Evolutionary conservation across 441 rosid species (phyloP).

Genomic region (Mallotus japonicus): DNA sequence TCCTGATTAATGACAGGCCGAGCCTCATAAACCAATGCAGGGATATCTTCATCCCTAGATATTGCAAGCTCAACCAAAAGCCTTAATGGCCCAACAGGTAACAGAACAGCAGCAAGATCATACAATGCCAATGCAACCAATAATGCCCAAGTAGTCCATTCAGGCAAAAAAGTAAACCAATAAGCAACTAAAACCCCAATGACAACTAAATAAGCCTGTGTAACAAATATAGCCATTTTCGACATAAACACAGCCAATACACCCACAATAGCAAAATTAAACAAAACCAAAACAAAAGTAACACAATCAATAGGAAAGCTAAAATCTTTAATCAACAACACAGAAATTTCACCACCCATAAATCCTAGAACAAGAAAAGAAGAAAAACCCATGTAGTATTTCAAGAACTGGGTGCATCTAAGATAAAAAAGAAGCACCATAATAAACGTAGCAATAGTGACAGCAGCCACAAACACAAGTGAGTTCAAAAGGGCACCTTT

Average conservation of each 20-base stretch:
- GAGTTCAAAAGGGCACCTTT: constrained; percentile 77
- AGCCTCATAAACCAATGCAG: constrained; percentile 87
- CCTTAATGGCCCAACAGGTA: constrained; percentile 89
- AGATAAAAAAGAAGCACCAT: constrained; percentile 84
- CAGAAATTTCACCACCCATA: constrained; percentile 72
- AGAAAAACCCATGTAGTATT: constrained; percentile 80
- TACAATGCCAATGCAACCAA: constrained; percentile 78
- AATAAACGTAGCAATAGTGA: constrained; percentile 68
- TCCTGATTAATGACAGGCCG: constrained; percentile 61
- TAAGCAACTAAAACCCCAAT: constrained; percentile 88
- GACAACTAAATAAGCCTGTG: constrained; percentile 73
- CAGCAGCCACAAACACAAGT: constrained; percentile 67
- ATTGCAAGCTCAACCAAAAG: constrained; percentile 92
- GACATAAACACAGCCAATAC: constrained; percentile 84
- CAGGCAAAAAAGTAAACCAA: constrained; percentile 88
- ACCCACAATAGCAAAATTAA: constrained; percentile 77
- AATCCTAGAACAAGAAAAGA: constrained; percentile 76
- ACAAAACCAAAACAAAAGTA: constrained; percentile 56
- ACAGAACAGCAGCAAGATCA: constrained; percentile 87
- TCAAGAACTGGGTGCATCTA: constrained; percentile 75
- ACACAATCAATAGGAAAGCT: constrained; percentile 60
- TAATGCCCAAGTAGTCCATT: constrained; percentile 91
- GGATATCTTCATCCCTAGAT: constrained; percentile 93
- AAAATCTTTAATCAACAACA: constrained; percentile 49
- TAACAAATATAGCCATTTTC: constrained; percentile 72